phyloP scores from a whole-genome alignment of 768 basidiomycete species.

The Trametes sanguinea region DNA sequence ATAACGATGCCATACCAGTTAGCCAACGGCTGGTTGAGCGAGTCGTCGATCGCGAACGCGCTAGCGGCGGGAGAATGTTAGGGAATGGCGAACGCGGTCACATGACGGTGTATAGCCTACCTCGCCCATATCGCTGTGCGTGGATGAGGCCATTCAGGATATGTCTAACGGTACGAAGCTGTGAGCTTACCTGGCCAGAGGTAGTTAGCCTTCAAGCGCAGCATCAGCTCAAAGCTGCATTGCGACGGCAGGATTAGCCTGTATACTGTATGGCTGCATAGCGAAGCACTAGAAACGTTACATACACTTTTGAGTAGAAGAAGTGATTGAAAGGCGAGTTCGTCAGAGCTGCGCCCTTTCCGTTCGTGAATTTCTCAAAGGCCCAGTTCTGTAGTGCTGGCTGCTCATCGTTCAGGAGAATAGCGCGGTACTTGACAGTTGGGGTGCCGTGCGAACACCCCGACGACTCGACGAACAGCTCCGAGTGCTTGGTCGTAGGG shows the following conservation, averaged over 20 bases:
- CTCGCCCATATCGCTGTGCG: slow-evolving; percentile 33
- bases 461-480: slow-evolving; percentile 47
- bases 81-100: neutral
- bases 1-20: slow-evolving; percentile 68
- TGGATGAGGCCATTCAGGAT: neutral
- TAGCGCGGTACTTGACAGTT: slow-evolving; percentile 69
- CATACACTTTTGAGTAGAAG: slow-evolving; percentile 59
- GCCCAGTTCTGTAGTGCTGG: slow-evolving; percentile 75
- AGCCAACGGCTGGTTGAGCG: slow-evolving; percentile 60
- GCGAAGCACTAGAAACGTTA: neutral
- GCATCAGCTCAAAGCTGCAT: slow-evolving; percentile 61
- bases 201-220: slow-evolving; percentile 68
- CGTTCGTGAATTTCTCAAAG: slow-evolving; percentile 65
- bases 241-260: no score
- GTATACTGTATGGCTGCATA: neutral
- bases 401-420: slow-evolving; percentile 78
- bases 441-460: slow-evolving; percentile 57
- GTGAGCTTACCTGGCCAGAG: slow-evolving; percentile 52
- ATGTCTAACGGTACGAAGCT: neutral
- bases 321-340: slow-evolving; percentile 62
- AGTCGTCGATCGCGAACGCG: slow-evolving; percentile 60
- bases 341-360: slow-evolving; percentile 49
- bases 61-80: slow-evolving; percentile 15
- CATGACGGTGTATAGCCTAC: slow-evolving; percentile 33
- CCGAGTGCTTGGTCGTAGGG: slow-evolving; percentile 51